A percentile compares a stretch with the other conserved stretches of the same genome.
phyloP scores from a whole-genome alignment of 2,329 filamentous ascomycete genomes.

The Trichoderma atroviride region DNA sequence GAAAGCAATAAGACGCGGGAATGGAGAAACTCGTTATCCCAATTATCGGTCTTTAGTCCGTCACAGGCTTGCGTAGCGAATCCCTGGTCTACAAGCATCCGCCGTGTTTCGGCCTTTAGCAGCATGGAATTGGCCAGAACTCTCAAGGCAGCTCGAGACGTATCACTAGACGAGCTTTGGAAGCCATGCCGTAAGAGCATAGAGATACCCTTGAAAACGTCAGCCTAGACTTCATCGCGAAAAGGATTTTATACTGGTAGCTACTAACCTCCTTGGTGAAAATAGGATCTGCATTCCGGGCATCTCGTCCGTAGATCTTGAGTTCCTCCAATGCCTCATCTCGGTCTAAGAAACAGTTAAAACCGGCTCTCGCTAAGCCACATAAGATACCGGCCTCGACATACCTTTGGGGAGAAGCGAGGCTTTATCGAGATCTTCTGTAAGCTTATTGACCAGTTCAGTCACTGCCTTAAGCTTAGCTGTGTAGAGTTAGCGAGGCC shows the following conservation, averaged over 20 bases:
- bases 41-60: conserved; percentile 70
- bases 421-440: conserved; percentile 62
- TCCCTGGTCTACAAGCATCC: conserved; percentile 48
- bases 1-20: conserved; percentile 50
- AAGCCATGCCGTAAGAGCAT: conserved; percentile 75
- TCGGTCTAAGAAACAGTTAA: conserved; percentile 54
- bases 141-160: conserved; percentile 75
- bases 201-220: conserved; percentile 61
- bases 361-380: background rate
- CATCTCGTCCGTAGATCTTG: conserved; percentile 68
- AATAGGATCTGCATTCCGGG: conserved; percentile 74
- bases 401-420: conserved; percentile 63
- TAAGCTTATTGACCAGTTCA: conserved; percentile 63
- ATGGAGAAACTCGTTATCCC: conserved; percentile 83
- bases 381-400: conserved; percentile 31
- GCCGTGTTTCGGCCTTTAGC: conserved; percentile 52
- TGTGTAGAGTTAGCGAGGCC: conserved; percentile 39
- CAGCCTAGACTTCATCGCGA: background rate
- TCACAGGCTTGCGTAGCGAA: conserved; percentile 65
- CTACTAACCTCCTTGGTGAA: conserved; percentile 72
- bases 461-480: conserved; percentile 71
- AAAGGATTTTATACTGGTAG: background rate
- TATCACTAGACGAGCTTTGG: conserved; percentile 61
- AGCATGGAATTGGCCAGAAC: conserved; percentile 79
- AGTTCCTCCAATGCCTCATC: conserved; percentile 66